phyloP scores from a whole-genome alignment of 805 yeast species.

The Kodamaea neixiangensis region DNA sequence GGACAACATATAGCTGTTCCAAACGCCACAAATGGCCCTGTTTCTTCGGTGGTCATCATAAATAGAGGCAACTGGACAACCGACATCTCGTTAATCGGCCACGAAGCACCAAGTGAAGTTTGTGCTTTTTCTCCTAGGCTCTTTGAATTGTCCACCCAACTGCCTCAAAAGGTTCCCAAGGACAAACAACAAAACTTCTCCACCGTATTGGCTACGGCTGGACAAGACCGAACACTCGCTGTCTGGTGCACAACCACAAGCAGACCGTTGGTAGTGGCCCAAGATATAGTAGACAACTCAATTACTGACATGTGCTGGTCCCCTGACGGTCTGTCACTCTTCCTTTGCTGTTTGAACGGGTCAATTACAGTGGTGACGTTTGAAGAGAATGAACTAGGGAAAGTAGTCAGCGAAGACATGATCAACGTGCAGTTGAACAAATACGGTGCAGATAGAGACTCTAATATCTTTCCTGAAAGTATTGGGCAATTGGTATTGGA shows the following conservation, averaged over 20 bases:
- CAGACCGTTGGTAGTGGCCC: constrained; percentile 78
- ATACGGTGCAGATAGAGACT: constrained; percentile 87
- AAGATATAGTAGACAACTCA: constrained; percentile 71
- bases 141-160: constrained; percentile 39
- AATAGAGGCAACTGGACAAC: constrained; percentile 81
- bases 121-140: constrained; percentile 72
- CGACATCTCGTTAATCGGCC: constrained; percentile 72
- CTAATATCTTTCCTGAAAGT: constrained; percentile 84
- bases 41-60: constrained; percentile 69
- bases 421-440: constrained; percentile 71
- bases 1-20: constrained; percentile 87
- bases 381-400: constrained; percentile 64
- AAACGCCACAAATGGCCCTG: constrained; percentile 83
- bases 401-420: constrained; percentile 59
- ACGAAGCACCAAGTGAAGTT: constrained; percentile 84
- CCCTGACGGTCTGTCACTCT: constrained; percentile 74
- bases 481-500: constrained; percentile 75
- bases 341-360: constrained; percentile 82
- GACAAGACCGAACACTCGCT: constrained; percentile 87
- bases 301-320: constrained; percentile 91
- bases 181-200: constrained; percentile 35
- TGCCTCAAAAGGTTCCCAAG: constrained; percentile 9
- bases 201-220: constrained; percentile 90
- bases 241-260: constrained; percentile 82
- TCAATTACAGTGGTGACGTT: constrained; percentile 68